Percentiles rank a stretch among this genome's conserved stretches.
Conservation (phyloP, 1,284 basidiomycete species). For the Cryptococcus sp. region DNA sequence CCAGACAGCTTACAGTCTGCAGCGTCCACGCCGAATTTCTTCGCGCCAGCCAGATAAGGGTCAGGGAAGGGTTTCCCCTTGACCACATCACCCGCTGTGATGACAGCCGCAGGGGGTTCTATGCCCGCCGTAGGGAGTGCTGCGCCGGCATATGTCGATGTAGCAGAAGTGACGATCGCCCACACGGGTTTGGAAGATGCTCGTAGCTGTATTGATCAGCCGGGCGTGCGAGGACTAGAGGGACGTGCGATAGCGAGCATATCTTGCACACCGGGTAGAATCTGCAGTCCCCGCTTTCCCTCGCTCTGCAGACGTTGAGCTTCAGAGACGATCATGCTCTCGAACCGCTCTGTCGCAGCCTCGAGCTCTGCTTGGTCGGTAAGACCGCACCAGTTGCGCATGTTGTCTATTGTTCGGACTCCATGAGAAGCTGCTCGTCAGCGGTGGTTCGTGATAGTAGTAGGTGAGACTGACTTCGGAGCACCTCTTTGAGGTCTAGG, state of each 20-base stretch:
- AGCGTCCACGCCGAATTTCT: constrained; percentile 28
- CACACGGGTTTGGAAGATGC: constrained; percentile 60
- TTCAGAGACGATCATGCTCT: constrained; percentile 41
- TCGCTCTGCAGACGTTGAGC: constrained; percentile 35
- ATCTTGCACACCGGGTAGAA: constrained; percentile 40
- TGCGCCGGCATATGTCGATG: constrained; percentile 59
- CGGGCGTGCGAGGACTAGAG: background rate
- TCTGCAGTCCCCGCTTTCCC: constrained; percentile 41
- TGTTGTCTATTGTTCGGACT: constrained; percentile 64
- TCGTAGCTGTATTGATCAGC: background rate
- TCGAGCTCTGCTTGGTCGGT: constrained; percentile 54
- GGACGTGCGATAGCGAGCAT: constrained; percentile 33
- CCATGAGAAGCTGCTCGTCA: constrained; percentile 61
- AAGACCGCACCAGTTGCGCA: constrained; percentile 62
- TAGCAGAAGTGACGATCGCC: constrained; percentile 80
- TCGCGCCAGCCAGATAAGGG: constrained; percentile 56
- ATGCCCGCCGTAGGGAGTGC: constrained; percentile 60
- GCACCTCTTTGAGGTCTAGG: constrained; percentile 41
- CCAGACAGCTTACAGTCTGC: constrained; percentile 29
- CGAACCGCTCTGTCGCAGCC: constrained; percentile 36
- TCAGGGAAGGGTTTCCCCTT: constrained; percentile 75
- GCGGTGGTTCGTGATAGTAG: background rate
- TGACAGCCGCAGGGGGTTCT: constrained; percentile 54
- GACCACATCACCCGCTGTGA: constrained; percentile 68
- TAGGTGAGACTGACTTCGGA: constrained; percentile 32